These are phyloP conservation scores for Boletus rufocinnamomeus DNA, from an alignment of 768 basidiomycete genomes.

Conservation along the genomic window DNA sequence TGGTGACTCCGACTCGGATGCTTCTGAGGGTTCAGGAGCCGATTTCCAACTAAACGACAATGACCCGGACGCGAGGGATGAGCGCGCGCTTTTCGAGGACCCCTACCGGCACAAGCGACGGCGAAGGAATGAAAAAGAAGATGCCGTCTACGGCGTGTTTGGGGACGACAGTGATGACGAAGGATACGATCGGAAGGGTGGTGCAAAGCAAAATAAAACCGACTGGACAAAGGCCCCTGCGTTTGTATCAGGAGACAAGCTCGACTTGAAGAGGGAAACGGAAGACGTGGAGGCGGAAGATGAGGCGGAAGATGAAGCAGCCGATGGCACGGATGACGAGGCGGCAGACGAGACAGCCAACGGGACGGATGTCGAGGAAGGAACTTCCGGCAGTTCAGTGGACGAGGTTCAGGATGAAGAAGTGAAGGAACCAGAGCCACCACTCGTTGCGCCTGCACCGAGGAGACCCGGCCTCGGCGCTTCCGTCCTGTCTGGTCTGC, in stretches of 20 bases:
- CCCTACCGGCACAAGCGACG: slow-evolving; percentile 74
- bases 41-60: slow-evolving; percentile 49
- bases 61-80: slow-evolving; percentile 67
- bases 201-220: slow-evolving; percentile 41
- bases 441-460: slow-evolving; percentile 29
- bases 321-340: slow-evolving; percentile 41
- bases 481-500: slow-evolving; percentile 29
- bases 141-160: slow-evolving; percentile 76
- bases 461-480: slow-evolving; percentile 27
- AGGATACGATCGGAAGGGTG: slow-evolving; percentile 30
- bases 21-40: slow-evolving; percentile 58
- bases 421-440: slow-evolving; percentile 32
- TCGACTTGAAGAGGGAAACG: slow-evolving; percentile 44
- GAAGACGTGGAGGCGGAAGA: slow-evolving; percentile 38
- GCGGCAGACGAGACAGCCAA: slow-evolving; percentile 31
- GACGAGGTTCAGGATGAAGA: slow-evolving; percentile 41
- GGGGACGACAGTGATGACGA: slow-evolving; percentile 73
- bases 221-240: slow-evolving; percentile 80
- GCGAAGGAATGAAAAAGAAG: slow-evolving; percentile 66
- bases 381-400: slow-evolving; percentile 35
- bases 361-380: slow-evolving; percentile 39
- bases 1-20: slow-evolving; percentile 72
- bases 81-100: slow-evolving; percentile 74
- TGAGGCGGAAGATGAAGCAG: slow-evolving; percentile 40
- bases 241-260: slow-evolving; percentile 62